Conservation (phyloP, 129 eudicot genomes). For the Helichrysum umbraculigerum region DNA sequence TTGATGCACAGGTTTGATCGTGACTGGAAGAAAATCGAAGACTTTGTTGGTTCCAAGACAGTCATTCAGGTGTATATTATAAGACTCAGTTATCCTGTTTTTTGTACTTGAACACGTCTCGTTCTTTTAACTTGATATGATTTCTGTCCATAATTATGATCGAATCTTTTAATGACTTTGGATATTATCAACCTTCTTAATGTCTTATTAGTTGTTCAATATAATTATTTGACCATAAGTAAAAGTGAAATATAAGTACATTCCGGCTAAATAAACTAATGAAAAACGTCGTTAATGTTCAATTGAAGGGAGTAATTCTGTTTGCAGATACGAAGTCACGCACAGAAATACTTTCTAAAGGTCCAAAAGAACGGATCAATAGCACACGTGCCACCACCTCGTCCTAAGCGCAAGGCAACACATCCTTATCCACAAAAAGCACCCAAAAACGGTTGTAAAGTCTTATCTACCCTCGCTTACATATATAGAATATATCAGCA, state of each 20-base stretch:
- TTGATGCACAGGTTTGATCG: constrained; percentile 78
- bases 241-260: constrained; percentile 16
- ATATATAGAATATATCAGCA: neutral
- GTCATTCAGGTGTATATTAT: constrained; percentile 81
- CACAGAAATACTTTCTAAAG: constrained; percentile 93
- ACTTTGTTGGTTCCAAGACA: constrained; percentile 94
- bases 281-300: constrained; percentile 18
- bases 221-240: neutral
- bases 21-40: constrained; percentile 99
- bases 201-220: neutral
- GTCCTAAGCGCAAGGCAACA: constrained; percentile 96
- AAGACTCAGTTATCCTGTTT: constrained; percentile 3
- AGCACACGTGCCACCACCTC: constrained; percentile 99
- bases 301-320: constrained; percentile 19
- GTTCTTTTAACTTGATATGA: neutral
- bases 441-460: constrained; percentile 63
- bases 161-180: neutral
- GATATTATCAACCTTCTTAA: neutral
- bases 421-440: constrained; percentile 99
- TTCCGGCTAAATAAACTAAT: constrained; percentile 19
- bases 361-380: constrained; percentile 93
- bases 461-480: neutral
- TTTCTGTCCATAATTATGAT: neutral
- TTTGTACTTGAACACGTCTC: constrained; percentile 1
- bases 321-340: constrained; percentile 93